These are phyloP conservation scores for Dioscorea cayenensis DNA, from an alignment of 116 monocot species.

Conservation along the genomic window DNA sequence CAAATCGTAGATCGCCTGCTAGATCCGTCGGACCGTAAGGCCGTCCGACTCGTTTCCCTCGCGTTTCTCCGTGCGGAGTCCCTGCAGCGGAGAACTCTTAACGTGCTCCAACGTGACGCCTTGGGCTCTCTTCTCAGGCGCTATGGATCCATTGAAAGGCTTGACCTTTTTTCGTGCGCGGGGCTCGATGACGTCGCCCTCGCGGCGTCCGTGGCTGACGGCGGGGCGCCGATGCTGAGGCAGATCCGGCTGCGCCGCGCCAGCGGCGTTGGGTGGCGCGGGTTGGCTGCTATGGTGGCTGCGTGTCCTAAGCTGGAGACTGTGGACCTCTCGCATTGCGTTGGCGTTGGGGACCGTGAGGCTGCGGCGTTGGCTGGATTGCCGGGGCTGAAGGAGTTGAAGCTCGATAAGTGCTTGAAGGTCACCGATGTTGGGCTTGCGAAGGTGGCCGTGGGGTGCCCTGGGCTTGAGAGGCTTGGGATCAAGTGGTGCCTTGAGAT, in stretches of 20 bases:
- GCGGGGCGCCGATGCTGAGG: conserved; percentile 13
- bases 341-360: conserved; percentile 63
- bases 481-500: conserved; percentile 87
- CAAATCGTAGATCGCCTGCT: conserved; percentile 47
- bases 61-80: conserved; percentile 42
- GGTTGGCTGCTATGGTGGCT: conserved; percentile 53
- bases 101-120: conserved; percentile 28
- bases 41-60: conserved; percentile 56
- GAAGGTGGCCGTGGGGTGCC: conserved; percentile 64
- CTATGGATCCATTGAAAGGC: conserved; percentile 26
- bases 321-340: conserved; percentile 66
- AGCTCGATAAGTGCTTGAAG: conserved; percentile 57
- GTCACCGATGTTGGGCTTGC: conserved; percentile 84
- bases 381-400: conserved; percentile 43
- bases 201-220: conserved; percentile 10
- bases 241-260: conserved; percentile 42
- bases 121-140: conserved; percentile 39
- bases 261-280: conserved; percentile 53
- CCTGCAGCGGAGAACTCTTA: conserved; percentile 29
- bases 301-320: conserved; percentile 52
- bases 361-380: conserved; percentile 58
- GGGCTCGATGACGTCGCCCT: conserved; percentile 37
- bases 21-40: conserved; percentile 38
- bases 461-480: conserved; percentile 43
- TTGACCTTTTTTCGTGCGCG: conserved; percentile 67